Percentiles rank a stretch among this genome's conserved stretches.
These are phyloP conservation scores for Noccaea bulbosa DNA, from an alignment of 345 rosid genomes.

Conservation along the genomic window DNA sequence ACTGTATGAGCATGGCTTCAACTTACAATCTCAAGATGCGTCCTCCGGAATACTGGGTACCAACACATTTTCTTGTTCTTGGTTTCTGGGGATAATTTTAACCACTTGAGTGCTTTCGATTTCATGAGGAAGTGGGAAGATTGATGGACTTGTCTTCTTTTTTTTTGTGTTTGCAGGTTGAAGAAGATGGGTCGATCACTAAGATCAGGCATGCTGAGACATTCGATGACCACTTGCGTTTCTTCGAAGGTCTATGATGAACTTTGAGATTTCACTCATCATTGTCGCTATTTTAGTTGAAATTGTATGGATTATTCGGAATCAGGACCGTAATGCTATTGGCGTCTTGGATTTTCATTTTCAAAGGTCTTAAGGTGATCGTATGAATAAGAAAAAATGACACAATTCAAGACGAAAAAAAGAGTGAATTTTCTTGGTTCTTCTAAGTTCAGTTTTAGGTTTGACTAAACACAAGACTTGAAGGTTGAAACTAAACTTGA, in stretches of 20 bases:
- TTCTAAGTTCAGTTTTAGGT: not conserved
- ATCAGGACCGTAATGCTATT: conserved; percentile 15
- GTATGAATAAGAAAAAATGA: not conserved
- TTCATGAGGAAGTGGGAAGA: not conserved
- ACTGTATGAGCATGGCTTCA: conserved; percentile 99
- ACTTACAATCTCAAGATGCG: conserved; percentile 99
- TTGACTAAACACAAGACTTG: not conserved
- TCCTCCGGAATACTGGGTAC: conserved; percentile 99
- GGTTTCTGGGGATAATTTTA: not conserved
- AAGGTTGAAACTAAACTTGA: not conserved
- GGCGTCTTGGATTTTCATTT: conserved; percentile 5
- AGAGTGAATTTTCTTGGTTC: not conserved
- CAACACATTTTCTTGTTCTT: conserved; percentile 14
- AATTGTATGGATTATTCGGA: conserved; percentile 17
- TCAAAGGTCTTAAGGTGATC: conserved; percentile 12
- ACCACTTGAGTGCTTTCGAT: not conserved
- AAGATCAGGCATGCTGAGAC: conserved; percentile 90
- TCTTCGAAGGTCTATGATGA: conserved; percentile 70
- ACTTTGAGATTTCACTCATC: conserved; percentile 20
- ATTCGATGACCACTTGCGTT: conserved; percentile 79
- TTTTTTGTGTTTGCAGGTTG: conserved; percentile 53
- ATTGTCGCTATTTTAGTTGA: conserved; percentile 7
- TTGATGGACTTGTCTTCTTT: conserved; percentile 1
- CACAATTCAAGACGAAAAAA: not conserved
- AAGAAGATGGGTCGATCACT: conserved; percentile 77